Percentiles rank a stretch among this genome's conserved stretches.
Conservation (phyloP, 2,329 filamentous ascomycete species). For the Apiospora marii region DNA sequence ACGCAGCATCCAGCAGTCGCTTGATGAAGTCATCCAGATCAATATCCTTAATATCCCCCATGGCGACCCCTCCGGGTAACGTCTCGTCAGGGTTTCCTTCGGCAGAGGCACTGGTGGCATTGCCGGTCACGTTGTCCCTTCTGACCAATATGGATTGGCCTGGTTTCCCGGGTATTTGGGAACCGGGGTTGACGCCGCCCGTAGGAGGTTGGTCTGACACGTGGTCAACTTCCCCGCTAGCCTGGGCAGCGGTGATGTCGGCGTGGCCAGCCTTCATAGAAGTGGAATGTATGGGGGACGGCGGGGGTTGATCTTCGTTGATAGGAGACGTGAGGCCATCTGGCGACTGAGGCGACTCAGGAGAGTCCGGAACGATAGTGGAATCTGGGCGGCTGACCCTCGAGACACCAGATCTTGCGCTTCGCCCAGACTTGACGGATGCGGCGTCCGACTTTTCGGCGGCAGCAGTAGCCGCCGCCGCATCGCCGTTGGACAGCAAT, state of each 20-base stretch:
- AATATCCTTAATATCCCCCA: slow-evolving; percentile 89
- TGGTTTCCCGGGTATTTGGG: slow-evolving; percentile 68
- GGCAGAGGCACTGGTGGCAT: slow-evolving; percentile 43
- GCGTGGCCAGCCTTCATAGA: slow-evolving; percentile 77
- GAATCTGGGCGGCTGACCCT: slow-evolving; percentile 56
- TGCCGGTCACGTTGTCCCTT: slow-evolving; percentile 70
- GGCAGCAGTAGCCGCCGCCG: slow-evolving; percentile 34
- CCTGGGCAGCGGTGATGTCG: slow-evolving; percentile 81
- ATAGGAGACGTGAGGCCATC: slow-evolving; percentile 50
- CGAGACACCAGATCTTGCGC: slow-evolving; percentile 58
- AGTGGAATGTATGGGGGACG: slow-evolving; percentile 85
- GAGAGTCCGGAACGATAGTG: slow-evolving; percentile 48
- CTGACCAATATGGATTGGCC: slow-evolving; percentile 91
- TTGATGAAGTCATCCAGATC: slow-evolving; percentile 98
- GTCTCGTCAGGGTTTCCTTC: slow-evolving; percentile 51
- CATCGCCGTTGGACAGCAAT: slow-evolving; percentile 69
- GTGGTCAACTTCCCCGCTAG: slow-evolving; percentile 89
- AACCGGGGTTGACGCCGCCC: slow-evolving; percentile 65
- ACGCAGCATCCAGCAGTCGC: slow-evolving; percentile 90
- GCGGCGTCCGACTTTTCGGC: slow-evolving; percentile 75
- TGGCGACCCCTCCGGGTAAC: slow-evolving; percentile 70
- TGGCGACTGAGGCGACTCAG: slow-evolving; percentile 51
- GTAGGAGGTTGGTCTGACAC: slow-evolving; percentile 90
- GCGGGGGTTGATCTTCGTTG: slow-evolving; percentile 69
- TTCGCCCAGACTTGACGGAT: slow-evolving; percentile 76